These are phyloP conservation scores for Rutstroemia sp. DNA, from an alignment of 2,329 filamentous ascomycete species.

Conservation along the genomic window DNA sequence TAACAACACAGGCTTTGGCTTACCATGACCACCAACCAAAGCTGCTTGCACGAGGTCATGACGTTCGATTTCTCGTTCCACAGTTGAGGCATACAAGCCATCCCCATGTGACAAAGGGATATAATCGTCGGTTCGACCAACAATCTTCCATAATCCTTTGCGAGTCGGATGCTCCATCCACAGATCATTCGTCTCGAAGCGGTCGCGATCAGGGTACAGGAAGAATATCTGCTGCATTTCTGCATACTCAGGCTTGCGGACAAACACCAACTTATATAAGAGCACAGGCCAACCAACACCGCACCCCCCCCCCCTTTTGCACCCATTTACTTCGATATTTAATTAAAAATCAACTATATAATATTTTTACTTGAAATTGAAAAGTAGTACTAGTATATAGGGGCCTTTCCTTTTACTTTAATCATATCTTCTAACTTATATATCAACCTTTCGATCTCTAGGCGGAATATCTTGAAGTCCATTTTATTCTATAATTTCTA, in stretches of 20 bases:
- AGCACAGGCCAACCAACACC: too few relatives aligned
- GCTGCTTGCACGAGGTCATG: slow-evolving; percentile 1
- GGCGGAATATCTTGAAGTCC: too few relatives aligned
- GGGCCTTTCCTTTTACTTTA: too few relatives aligned
- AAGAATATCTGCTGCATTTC: neutral
- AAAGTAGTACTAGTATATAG: too few relatives aligned
- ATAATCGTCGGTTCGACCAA: slow-evolving; percentile 10
- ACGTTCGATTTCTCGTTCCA: slow-evolving; percentile 5
- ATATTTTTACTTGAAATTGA: too few relatives aligned
- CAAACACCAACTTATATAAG: neutral
- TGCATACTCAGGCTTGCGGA: neutral
- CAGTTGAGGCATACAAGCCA: neutral
- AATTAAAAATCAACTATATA: too few relatives aligned
- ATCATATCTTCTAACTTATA: too few relatives aligned
- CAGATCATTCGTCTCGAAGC: slow-evolving; percentile 4
- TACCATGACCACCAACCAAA: neutral
- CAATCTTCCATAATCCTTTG: slow-evolving; percentile 8
- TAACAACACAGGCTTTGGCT: neutral
- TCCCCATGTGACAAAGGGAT: slow-evolving; percentile 3
- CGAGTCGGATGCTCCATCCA: slow-evolving; percentile 9
- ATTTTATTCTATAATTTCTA: too few relatives aligned
- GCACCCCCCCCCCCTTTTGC: too few relatives aligned
- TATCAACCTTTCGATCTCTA: too few relatives aligned
- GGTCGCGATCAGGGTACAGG: neutral
- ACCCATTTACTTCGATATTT: too few relatives aligned